Percentiles rank a stretch among this genome's conserved stretches.
phyloP scores from a whole-genome alignment of 2,329 filamentous ascomycete genomes.

The Xylariaceae sp. region DNA sequence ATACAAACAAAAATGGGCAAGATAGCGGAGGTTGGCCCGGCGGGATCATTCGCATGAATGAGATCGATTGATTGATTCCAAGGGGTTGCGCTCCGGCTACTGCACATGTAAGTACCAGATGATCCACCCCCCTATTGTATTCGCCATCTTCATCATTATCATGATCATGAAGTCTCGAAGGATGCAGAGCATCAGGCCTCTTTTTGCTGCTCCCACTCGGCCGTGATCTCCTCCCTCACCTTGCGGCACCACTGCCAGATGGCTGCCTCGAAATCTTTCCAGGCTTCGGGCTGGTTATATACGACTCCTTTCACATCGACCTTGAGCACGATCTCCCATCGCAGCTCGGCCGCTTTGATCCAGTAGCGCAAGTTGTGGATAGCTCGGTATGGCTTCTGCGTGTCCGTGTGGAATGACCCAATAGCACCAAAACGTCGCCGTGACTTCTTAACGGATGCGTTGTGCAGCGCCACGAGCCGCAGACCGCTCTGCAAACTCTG shows the following conservation, averaged over 20 bases:
- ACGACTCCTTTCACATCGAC: constrained; percentile 85
- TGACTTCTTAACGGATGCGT: constrained; percentile 78
- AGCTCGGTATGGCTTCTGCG: constrained; percentile 86
- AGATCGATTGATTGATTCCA: not conserved
- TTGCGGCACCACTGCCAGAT: constrained; percentile 76
- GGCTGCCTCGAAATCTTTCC: constrained; percentile 77
- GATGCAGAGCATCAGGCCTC: constrained; percentile 9
- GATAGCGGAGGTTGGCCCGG: not conserved
- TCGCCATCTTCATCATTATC: constrained; percentile 18
- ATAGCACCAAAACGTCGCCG: constrained; percentile 84
- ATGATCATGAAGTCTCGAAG: constrained; percentile 15
- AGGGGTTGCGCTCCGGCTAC: not conserved
- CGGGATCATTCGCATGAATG: constrained; percentile 1
- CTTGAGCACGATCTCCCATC: constrained; percentile 81
- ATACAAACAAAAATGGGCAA: constrained; percentile 15
- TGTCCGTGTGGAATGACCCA: constrained; percentile 83
- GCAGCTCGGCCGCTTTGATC: constrained; percentile 90
- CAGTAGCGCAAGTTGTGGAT: constrained; percentile 94
- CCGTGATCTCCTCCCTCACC: constrained; percentile 76
- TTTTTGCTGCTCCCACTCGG: constrained; percentile 47
- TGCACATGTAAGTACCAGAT: constrained; percentile 6
- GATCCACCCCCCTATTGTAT: constrained; percentile 9
- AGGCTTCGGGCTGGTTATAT: constrained; percentile 64
- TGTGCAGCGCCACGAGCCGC: constrained; percentile 80
- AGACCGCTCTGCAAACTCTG: constrained; percentile 70